phyloP scores from a whole-genome alignment of 2,329 filamentous ascomycete species.

The Lachnellula occidentalis region DNA sequence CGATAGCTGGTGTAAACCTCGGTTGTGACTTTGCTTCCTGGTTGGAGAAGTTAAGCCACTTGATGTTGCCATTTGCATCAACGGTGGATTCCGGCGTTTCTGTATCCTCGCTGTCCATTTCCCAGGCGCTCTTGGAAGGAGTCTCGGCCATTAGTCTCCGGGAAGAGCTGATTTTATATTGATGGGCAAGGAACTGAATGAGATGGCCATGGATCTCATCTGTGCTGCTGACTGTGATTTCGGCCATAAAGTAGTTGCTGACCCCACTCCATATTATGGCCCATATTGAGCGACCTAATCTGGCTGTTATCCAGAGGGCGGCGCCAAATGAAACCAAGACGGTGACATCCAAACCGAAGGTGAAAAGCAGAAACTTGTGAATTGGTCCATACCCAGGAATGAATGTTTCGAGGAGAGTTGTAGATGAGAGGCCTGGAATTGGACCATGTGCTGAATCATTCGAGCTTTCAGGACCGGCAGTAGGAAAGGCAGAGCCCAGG shows the following conservation, averaged over 20 bases:
- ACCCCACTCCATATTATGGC: slow-evolving; percentile 34
- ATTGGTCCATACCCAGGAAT: slow-evolving; percentile 30
- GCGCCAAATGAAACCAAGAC: slow-evolving; percentile 25
- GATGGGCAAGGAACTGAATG: slow-evolving; percentile 52
- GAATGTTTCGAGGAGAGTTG: slow-evolving; percentile 27
- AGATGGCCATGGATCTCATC: slow-evolving; percentile 55
- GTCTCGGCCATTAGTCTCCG: slow-evolving; percentile 52
- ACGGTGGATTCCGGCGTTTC: slow-evolving; percentile 40
- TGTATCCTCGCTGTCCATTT: slow-evolving; percentile 38
- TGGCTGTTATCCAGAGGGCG: slow-evolving; percentile 37
- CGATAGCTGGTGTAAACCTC: slow-evolving; percentile 49
- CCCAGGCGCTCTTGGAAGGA: slow-evolving; percentile 49
- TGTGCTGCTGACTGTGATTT: slow-evolving; percentile 46
- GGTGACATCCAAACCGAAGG: slow-evolving; percentile 28
- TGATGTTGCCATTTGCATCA: slow-evolving; percentile 33
- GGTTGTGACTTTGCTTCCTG: slow-evolving; percentile 48
- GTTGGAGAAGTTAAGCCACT: slow-evolving; percentile 55
- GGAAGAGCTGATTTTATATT: slow-evolving; percentile 46
- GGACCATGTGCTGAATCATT: slow-evolving; percentile 6
- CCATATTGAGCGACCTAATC: slow-evolving; percentile 35
- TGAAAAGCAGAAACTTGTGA: slow-evolving; percentile 26
- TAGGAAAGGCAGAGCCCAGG: slow-evolving; percentile 16
- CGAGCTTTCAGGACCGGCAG: slow-evolving; percentile 3
- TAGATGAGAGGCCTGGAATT: slow-evolving; percentile 14
- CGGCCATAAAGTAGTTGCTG: slow-evolving; percentile 44